phyloP scores from a whole-genome alignment of 176 grass and related monocot genomes.

The Tuctoria greenei region DNA sequence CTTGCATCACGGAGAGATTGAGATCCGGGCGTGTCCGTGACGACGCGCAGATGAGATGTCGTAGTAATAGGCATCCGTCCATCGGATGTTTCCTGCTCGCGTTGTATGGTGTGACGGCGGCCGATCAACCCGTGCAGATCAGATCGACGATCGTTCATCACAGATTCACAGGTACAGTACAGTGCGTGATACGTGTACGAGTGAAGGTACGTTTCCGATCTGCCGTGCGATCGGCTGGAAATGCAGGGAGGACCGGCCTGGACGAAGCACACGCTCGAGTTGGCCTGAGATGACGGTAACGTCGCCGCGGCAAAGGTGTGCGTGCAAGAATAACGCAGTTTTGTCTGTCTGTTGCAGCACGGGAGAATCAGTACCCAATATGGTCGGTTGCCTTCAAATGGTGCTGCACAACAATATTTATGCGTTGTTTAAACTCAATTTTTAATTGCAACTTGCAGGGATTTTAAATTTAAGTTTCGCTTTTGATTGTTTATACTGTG shows the following conservation, averaged over 20 bases:
- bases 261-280: background rate
- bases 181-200: background rate
- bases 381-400: background rate
- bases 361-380: background rate
- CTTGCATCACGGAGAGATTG: background rate
- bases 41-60: background rate
- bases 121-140: constrained; percentile 21
- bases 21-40: background rate
- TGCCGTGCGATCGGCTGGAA: constrained; percentile 21
- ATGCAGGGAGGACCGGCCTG: background rate
- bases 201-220: background rate
- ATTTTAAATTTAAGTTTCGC: background rate
- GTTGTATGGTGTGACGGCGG: background rate
- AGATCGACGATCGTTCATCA: too few relatives aligned
- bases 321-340: background rate
- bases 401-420: background rate
- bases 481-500: background rate
- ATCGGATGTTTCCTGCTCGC: background rate
- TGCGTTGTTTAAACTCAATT: background rate
- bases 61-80: background rate
- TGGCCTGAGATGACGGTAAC: background rate
- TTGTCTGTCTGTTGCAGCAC: background rate
- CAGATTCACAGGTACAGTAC: too few relatives aligned
- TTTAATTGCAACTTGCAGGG: background rate
- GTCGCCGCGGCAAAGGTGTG: background rate